phyloP scores from a whole-genome alignment of 2,329 filamentous ascomycete genomes.

The Aspergillus chevalieri region DNA sequence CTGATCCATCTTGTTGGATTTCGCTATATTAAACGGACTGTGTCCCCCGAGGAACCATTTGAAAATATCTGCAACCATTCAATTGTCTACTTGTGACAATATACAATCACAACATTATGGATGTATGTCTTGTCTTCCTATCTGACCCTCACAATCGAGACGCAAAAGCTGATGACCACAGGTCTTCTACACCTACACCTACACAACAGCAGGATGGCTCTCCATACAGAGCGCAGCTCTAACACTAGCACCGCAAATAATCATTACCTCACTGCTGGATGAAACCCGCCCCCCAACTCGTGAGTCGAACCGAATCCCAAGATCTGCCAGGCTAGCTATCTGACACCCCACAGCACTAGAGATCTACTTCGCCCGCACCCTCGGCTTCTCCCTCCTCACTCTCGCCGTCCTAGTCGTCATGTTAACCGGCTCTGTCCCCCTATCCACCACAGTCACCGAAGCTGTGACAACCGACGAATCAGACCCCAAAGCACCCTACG shows the following conservation, averaged over 20 bases:
- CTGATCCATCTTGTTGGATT: neutral
- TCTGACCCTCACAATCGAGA: neutral
- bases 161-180: conserved; percentile 14
- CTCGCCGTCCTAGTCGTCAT: conserved; percentile 60
- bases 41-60: neutral
- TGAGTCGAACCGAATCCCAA: neutral
- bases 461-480: conserved; percentile 38
- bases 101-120: conserved; percentile 7
- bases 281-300: conserved; percentile 51
- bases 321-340: conserved; percentile 1
- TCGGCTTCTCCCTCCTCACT: conserved; percentile 62
- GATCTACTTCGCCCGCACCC: conserved; percentile 65
- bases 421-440: conserved; percentile 64
- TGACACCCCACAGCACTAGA: conserved; percentile 50
- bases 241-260: conserved; percentile 55
- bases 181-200: conserved; percentile 43
- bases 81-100: neutral
- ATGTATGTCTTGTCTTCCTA: conserved; percentile 9
- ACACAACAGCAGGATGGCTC: conserved; percentile 41
- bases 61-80: neutral
- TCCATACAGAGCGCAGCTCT: conserved; percentile 47
- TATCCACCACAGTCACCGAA: conserved; percentile 46
- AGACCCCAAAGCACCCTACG: conserved; percentile 54
- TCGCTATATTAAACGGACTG: neutral
- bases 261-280: conserved; percentile 54